Evolutionary conservation across 2,329 filamentous ascomycete genomes (phyloP), one percentile per base, ranked within the genome.

Genomic region (Curvularia sp.): DNA sequence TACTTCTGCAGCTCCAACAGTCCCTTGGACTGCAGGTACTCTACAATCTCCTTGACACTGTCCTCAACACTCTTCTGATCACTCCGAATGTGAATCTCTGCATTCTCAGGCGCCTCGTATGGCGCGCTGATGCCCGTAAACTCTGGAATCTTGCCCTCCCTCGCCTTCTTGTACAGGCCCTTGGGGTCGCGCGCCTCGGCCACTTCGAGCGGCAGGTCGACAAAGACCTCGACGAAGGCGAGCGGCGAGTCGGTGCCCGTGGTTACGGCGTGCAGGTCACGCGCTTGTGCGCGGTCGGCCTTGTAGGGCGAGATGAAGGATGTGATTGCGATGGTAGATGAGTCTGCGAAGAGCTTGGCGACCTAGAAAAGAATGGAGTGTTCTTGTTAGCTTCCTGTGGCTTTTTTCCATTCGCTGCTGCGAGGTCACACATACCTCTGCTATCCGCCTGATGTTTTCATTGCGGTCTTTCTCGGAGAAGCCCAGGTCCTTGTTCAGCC

Each of bases 291-390:
- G 57, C 95, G 88, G 81, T 99, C 95, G 32, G 89, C 89, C 56
- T 87, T 87, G 84, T 97, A 98, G 1, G 95, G 95, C 1, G 91
- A 96, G 82, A 99, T 99, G 83, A 99, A 99, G 60, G 91, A 95
- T 53, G 95, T 97, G 67, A 99, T 88, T 66, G 94, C 91, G 71
- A 98, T 87, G 56, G 90, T 91, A 64, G 91, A 88, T 52, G 87
- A 87, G 81, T 99, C 95, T 62, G 95, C 93, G 80, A 99, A 99
- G 65, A 99, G 87, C 80, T 97, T 97, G 61, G 95, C 93, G 41
- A 98, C 93, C 86, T 88, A 62, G 23, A 1, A n/a, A 36, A 1
- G 8, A 36, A 18, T 36, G 34, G 32, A n/a, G 12, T 25, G 9
- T 21, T 34, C 0, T 21, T 21, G 28, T 47, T 21, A 21, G 28